Conservation (phyloP, 257 asterid genomes). For the Echites panduratus region DNA sequence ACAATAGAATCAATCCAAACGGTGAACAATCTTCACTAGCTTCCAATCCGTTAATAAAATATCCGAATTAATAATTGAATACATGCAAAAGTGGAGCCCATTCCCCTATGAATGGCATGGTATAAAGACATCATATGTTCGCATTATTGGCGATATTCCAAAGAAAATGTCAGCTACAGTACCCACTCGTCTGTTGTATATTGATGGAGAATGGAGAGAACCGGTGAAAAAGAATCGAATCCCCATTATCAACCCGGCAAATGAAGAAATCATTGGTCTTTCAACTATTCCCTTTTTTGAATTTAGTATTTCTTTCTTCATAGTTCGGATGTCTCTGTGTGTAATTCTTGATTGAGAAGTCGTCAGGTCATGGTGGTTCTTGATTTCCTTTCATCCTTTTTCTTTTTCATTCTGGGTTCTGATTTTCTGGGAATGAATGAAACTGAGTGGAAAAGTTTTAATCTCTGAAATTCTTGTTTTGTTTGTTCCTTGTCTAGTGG, state of each 20-base stretch:
- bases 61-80: too few species aligned
- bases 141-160: not conserved
- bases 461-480: not conserved
- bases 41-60: too few species aligned
- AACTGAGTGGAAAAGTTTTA: not conserved
- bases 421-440: not conserved
- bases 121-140: too few species aligned
- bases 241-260: slow-evolving; percentile 61
- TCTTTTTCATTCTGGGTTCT: not conserved
- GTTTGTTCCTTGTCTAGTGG: not conserved
- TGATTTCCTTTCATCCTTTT: not conserved
- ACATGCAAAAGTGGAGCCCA: too few species aligned
- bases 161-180: slow-evolving; percentile 35
- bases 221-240: slow-evolving; percentile 59
- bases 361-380: not conserved
- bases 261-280: slow-evolving; percentile 61
- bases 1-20: too few species aligned
- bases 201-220: slow-evolving; percentile 75
- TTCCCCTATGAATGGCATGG: too few species aligned
- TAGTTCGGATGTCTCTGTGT: not conserved
- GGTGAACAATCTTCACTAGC: too few species aligned
- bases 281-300: not conserved
- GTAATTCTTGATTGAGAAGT: not conserved
- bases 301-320: not conserved
- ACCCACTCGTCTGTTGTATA: slow-evolving; percentile 60